Evolutionary conservation across 306 rosid genomes (phyloP).

Genomic region (Vigna trinervia): DNA sequence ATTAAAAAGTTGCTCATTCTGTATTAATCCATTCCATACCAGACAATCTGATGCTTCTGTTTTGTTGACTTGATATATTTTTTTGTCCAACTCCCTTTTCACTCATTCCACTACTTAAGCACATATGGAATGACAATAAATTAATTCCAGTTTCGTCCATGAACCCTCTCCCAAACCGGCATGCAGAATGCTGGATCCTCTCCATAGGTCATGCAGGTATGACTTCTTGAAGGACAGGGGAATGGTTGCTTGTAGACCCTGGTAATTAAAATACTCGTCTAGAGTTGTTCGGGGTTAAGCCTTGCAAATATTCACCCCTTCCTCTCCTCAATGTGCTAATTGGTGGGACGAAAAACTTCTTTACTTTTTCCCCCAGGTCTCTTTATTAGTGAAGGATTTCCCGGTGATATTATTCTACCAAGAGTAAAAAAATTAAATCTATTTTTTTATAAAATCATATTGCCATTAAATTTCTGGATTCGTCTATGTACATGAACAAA

Average conservation of each 20-base stretch:
- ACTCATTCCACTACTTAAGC: conserved; percentile 1
- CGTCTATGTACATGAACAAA: background rate
- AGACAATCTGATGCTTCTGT: conserved; percentile 10
- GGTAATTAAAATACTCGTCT: background rate
- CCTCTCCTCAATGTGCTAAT: background rate
- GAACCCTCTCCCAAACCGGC: background rate
- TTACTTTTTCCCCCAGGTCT: background rate
- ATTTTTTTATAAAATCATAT: conserved; percentile 1
- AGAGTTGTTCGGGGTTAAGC: background rate
- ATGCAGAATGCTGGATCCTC: background rate
- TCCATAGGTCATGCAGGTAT: background rate
- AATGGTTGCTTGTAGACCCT: background rate
- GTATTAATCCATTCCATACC: background rate
- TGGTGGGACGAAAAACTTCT: background rate
- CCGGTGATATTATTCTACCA: conserved; percentile 13
- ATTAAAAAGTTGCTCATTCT: too few species aligned
- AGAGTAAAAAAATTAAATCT: background rate
- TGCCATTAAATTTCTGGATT: background rate
- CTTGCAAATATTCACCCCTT: background rate
- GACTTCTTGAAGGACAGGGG: conserved; percentile 3
- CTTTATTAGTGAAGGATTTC: background rate
- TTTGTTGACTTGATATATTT: background rate
- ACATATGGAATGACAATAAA: background rate
- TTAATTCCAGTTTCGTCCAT: background rate
- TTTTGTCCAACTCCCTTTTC: background rate